phyloP scores from a whole-genome alignment of 129 eudicot species.

The Pulicaria dysenterica region DNA sequence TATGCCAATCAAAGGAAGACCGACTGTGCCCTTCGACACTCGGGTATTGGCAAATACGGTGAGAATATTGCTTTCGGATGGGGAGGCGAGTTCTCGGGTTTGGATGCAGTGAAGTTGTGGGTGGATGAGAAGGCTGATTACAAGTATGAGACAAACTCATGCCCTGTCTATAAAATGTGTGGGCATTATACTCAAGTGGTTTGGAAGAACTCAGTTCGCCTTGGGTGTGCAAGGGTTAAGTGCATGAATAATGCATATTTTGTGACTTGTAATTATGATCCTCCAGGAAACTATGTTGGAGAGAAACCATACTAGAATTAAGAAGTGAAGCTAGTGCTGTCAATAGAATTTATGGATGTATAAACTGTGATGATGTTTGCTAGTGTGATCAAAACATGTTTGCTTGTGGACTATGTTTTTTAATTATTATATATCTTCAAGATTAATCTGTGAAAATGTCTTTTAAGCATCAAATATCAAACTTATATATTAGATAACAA shows the following conservation, averaged over 20 bases:
- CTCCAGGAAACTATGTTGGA: slow-evolving; percentile 60
- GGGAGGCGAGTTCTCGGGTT: slow-evolving; percentile 31
- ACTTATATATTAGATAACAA: too few relatives aligned
- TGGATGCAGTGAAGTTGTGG: slow-evolving; percentile 52
- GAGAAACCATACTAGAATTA: slow-evolving; percentile 50
- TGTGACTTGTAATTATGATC: slow-evolving; percentile 58
- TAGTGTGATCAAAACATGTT: background rate
- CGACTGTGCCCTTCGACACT: slow-evolving; percentile 42
- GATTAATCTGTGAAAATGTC: too few relatives aligned
- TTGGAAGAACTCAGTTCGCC: slow-evolving; percentile 45
- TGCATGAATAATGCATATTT: slow-evolving; percentile 47
- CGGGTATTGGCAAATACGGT: slow-evolving; percentile 44
- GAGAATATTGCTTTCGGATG: slow-evolving; percentile 62
- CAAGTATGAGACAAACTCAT: slow-evolving; percentile 41
- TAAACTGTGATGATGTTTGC: background rate
- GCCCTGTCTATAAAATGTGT: slow-evolving; percentile 35
- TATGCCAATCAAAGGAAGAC: slow-evolving; percentile 30
- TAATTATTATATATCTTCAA: too few relatives aligned
- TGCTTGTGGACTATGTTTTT: background rate
- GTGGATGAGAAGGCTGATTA: slow-evolving; percentile 47
- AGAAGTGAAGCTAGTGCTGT: background rate
- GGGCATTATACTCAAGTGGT: slow-evolving; percentile 81
- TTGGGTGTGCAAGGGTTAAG: slow-evolving; percentile 67
- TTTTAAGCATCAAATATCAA: too few relatives aligned
- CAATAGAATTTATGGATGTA: background rate